phyloP scores from a whole-genome alignment of 208 protist species.

The Kentomonas sorsogonicus region DNA sequence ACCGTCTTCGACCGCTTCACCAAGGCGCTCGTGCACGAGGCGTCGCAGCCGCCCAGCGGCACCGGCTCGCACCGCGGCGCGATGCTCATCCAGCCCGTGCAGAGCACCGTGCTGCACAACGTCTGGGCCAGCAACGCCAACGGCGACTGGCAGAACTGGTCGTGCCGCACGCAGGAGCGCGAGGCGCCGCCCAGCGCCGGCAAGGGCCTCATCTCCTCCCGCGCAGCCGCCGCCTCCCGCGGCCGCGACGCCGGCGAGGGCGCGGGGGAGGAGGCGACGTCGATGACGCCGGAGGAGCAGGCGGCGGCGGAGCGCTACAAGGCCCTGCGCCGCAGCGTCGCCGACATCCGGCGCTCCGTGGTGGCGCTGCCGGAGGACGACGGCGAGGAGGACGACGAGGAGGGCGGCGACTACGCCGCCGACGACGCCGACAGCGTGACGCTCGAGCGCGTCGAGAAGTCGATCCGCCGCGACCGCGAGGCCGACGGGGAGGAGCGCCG shows the following conservation, averaged over 20 bases:
- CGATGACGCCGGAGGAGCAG: conserved; percentile 15
- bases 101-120: conserved; percentile 32
- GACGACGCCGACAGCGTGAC: conserved; percentile 17
- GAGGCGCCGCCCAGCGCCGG: conserved; percentile 5
- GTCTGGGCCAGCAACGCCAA: conserved; percentile 35
- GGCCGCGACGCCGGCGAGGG: conserved; percentile 1
- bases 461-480: conserved; percentile 28
- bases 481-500: conserved; percentile 11
- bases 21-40: conserved; percentile 29
- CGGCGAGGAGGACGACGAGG: conserved; percentile 2
- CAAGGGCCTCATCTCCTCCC: conserved; percentile 14
- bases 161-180: conserved; percentile 15
- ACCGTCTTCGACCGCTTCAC: conserved; percentile 43
- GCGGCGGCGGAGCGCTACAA: conserved; percentile 12
- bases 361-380: conserved; percentile 6
- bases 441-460: conserved; percentile 27
- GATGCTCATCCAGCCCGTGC: conserved; percentile 34
- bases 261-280: neutral
- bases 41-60: conserved; percentile 25
- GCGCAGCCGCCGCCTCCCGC: conserved; percentile 5
- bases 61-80: conserved; percentile 15
- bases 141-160: conserved; percentile 47
- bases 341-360: conserved; percentile 27
- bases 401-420: conserved; percentile 4
- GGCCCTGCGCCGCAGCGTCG: conserved; percentile 35